Evolutionary conservation across 805 yeast species (phyloP).

Genomic region (Teunomyces tritomae): DNA sequence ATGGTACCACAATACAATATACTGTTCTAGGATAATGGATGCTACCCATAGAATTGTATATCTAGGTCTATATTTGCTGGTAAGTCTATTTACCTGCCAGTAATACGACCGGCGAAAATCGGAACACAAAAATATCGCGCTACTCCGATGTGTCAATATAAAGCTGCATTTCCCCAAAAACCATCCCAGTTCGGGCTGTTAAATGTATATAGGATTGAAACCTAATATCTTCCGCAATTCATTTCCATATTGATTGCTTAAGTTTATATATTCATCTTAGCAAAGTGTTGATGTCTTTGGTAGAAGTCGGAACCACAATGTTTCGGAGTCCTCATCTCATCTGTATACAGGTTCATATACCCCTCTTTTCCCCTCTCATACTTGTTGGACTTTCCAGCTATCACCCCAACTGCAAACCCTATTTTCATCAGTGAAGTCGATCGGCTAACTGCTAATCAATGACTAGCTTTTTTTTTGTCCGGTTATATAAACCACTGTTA

Average conservation of each 20-base stretch:
- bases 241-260: too few species aligned
- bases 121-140: neutral
- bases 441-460: too few species aligned
- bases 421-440: too few species aligned
- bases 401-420: too few species aligned
- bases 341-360: neutral
- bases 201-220: neutral
- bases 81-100: neutral
- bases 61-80: neutral
- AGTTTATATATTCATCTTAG: too few species aligned
- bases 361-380: neutral
- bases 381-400: too few species aligned
- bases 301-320: neutral
- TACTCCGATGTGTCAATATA: neutral
- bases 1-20: too few species aligned
- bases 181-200: neutral
- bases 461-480: too few species aligned
- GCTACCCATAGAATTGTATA: neutral
- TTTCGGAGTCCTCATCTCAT: neutral
- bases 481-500: too few species aligned
- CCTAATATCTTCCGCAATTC: too few species aligned
- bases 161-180: neutral
- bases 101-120: neutral
- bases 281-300: neutral
- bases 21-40: too few species aligned